Evolutionary conservation across 1,284 basidiomycete species (phyloP).

Genomic region (Takashimella tepidaria): DNA sequence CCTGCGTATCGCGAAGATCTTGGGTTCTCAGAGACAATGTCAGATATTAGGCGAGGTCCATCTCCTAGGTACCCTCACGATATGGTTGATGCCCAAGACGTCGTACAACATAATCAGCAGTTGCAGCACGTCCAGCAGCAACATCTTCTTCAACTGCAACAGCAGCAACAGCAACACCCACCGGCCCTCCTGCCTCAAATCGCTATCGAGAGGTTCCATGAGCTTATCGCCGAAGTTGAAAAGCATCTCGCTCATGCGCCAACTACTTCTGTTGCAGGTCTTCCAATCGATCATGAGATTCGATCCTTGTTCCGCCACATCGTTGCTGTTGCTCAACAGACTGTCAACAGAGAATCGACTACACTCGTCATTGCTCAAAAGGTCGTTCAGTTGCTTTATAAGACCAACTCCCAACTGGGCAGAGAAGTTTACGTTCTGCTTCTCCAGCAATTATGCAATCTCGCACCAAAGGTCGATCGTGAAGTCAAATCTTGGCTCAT

Average conservation of each 20-base stretch:
- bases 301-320: constrained; percentile 77
- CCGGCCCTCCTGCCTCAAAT: constrained; percentile 32
- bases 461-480: constrained; percentile 87
- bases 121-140: too few species aligned
- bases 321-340: constrained; percentile 68
- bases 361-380: constrained; percentile 85
- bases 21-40: constrained; percentile 1
- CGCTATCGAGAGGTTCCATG: constrained; percentile 51
- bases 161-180: constrained; percentile 20
- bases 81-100: constrained; percentile 22
- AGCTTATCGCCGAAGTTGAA: constrained; percentile 72
- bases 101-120: constrained; percentile 11
- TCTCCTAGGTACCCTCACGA: constrained; percentile 29
- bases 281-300: constrained; percentile 80
- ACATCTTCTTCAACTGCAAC: too few species aligned
- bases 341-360: constrained; percentile 73
- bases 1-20: neutral
- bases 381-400: constrained; percentile 60
- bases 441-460: constrained; percentile 80
- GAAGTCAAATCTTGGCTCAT: constrained; percentile 97
- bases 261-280: constrained; percentile 56
- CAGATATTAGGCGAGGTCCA: constrained; percentile 32
- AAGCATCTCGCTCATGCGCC: constrained; percentile 66
- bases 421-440: constrained; percentile 87
- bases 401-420: constrained; percentile 72